Evolutionary conservation across 306 rosid genomes (phyloP).

Genomic region (Quercus bicolor): DNA sequence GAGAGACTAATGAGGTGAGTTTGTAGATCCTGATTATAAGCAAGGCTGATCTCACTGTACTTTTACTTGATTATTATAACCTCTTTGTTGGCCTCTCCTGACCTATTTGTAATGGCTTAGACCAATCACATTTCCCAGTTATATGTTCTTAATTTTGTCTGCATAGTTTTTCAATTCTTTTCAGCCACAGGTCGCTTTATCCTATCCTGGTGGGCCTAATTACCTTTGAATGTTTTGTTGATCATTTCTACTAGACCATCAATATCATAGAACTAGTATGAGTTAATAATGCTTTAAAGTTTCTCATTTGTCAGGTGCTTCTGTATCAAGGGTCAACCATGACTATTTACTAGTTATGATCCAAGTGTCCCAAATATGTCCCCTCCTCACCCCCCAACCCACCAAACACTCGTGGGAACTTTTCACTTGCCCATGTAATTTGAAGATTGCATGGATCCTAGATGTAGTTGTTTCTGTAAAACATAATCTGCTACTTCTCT

Average conservation of each 20-base stretch:
- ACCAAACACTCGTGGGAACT: background rate
- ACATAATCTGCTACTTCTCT: background rate
- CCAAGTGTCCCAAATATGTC: background rate
- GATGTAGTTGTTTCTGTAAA: background rate
- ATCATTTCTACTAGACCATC: background rate
- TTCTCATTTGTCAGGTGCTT: background rate
- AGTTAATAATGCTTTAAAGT: background rate
- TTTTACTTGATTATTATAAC: background rate
- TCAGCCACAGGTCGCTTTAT: conserved; percentile 2
- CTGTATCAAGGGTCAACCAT: background rate
- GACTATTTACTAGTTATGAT: too few species aligned
- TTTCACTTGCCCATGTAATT: background rate
- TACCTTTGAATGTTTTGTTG: background rate
- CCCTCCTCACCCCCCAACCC: background rate
- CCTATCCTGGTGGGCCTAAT: background rate
- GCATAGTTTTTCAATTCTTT: conserved; percentile 3
- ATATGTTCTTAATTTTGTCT: background rate
- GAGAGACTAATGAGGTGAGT: conserved; percentile 80
- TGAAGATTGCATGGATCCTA: background rate
- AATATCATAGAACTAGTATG: background rate
- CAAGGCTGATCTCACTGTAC: conserved; percentile 2
- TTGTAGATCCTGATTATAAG: conserved; percentile 18
- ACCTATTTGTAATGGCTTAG: background rate
- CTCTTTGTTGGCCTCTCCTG: background rate
- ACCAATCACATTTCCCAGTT: conserved; percentile 3